Evolutionary conservation across 371 early-diverging fungal genomes (phyloP).

Genomic region (Mitosporidium daphniae): DNA sequence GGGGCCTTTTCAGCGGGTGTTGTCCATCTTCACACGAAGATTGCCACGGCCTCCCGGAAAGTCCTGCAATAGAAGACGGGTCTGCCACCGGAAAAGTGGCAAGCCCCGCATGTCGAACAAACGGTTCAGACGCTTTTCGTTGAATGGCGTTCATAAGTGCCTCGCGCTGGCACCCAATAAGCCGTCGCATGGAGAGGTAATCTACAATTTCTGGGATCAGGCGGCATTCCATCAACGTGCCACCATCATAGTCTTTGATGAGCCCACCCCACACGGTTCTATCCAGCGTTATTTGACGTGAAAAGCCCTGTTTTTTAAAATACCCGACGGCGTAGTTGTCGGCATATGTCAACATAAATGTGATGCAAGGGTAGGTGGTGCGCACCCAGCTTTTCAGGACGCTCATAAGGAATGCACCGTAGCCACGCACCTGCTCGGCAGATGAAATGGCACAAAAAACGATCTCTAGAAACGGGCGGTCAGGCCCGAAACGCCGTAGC

Average conservation of each 20-base stretch:
- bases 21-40: neutral
- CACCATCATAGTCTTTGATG: constrained; percentile 99
- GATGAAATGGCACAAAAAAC: constrained; percentile 89
- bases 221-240: constrained; percentile 85
- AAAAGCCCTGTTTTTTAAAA: constrained; percentile 97
- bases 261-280: constrained; percentile 74
- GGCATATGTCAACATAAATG: constrained; percentile 83
- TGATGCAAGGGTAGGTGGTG: constrained; percentile 19
- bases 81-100: too few species aligned
- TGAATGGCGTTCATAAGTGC: too few species aligned
- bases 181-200: neutral
- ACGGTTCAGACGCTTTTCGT: too few species aligned
- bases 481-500: constrained; percentile 57
- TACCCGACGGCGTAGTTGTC: constrained; percentile 97
- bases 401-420: constrained; percentile 64
- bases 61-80: too few species aligned
- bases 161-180: too few species aligned
- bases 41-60: too few species aligned
- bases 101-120: too few species aligned
- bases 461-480: constrained; percentile 76
- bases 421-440: constrained; percentile 72
- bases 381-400: constrained; percentile 53
- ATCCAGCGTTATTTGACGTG: constrained; percentile 61
- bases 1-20: neutral
- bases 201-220: constrained; percentile 45